A percentile compares a stretch with the other conserved stretches of the same genome.
phyloP scores from a whole-genome alignment of 148 eudicot genomes.

The Oxyria digyna region DNA sequence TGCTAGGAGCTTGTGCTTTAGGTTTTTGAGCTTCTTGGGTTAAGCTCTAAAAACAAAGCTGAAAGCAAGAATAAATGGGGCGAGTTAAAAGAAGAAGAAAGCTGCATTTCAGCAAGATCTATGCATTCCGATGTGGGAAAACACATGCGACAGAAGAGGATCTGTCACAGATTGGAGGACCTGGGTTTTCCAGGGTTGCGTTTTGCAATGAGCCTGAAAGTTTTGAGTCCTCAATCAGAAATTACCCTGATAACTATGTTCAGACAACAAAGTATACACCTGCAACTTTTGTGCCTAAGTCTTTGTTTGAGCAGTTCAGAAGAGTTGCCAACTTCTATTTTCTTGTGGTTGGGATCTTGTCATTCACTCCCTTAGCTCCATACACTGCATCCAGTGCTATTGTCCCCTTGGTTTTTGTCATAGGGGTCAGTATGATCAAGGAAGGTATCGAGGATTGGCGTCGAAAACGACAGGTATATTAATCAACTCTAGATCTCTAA shows the following conservation, averaged over 20 bases:
- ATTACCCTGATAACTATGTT: constrained; percentile 62
- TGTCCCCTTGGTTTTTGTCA: constrained; percentile 55
- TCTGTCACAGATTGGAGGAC: constrained; percentile 71
- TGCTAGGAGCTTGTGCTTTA: not conserved
- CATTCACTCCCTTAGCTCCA: constrained; percentile 76
- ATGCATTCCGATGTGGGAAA: constrained; percentile 63
- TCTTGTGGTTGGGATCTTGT: constrained; percentile 57
- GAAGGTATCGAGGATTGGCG: constrained; percentile 81
- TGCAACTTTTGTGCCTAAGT: constrained; percentile 71
- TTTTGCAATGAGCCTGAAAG: constrained; percentile 52
- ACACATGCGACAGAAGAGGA: constrained; percentile 36
- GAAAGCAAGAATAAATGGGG: not conserved
- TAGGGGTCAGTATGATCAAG: constrained; percentile 83
- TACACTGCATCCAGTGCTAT: constrained; percentile 73
- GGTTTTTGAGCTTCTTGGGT: not conserved
- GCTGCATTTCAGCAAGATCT: constrained; percentile 72
- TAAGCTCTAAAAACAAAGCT: not conserved
- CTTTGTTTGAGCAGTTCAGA: constrained; percentile 96
- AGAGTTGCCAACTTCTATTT: constrained; percentile 95
- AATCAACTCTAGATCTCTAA: not conserved
- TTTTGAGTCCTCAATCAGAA: constrained; percentile 22
- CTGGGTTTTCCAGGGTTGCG: constrained; percentile 77
- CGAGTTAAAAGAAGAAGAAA: constrained; percentile 30
- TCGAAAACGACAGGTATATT: constrained; percentile 65
- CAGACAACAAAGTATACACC: constrained; percentile 74